phyloP scores from a whole-genome alignment of 2,329 filamentous ascomycete species.

The Byssothecium circinans region DNA sequence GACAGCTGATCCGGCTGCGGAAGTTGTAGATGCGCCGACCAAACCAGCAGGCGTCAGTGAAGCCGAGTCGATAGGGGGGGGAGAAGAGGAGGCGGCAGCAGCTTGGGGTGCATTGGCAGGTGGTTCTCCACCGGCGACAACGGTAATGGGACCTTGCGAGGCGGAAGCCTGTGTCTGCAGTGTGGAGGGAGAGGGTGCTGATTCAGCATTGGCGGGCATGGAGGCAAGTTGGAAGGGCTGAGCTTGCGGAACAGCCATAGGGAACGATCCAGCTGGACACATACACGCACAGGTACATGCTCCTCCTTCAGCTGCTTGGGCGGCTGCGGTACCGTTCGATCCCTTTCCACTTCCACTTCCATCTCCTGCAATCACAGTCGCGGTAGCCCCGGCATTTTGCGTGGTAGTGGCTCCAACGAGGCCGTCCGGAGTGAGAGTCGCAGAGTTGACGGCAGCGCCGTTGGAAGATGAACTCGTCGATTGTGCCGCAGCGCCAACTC shows the following conservation, averaged over 20 bases:
- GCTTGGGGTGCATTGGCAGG: conserved; percentile 12
- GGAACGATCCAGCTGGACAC: conserved; percentile 34
- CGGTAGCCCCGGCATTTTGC: conserved; percentile 2
- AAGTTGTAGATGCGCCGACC: conserved; percentile 17
- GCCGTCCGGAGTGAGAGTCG: conserved; percentile 10
- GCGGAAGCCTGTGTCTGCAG: conserved; percentile 27
- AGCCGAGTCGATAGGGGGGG: conserved; percentile 23
- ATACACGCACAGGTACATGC: conserved; percentile 34
- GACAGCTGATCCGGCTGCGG: conserved; percentile 20
- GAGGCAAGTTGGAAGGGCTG: conserved; percentile 30
- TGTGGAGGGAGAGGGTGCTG: conserved; percentile 15
- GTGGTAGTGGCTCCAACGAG: conserved; percentile 9
- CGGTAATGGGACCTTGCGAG: conserved; percentile 12
- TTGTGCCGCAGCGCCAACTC: conserved; percentile 9
- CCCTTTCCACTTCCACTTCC: conserved; percentile 10
- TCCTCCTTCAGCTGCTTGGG: conserved; percentile 12
- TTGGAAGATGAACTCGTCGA: conserved; percentile 5
- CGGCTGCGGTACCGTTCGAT: neutral
- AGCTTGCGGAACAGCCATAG: conserved; percentile 31
- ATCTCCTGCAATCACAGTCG: conserved; percentile 27
- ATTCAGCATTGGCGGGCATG: conserved; percentile 16
- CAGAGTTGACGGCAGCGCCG: conserved; percentile 9
- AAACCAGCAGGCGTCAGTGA: conserved; percentile 22
- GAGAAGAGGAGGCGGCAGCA: conserved; percentile 13
- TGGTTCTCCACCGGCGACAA: conserved; percentile 22